Conservation (phyloP, 1,284 basidiomycete species). For the Sporisorium scitamineum region DNA sequence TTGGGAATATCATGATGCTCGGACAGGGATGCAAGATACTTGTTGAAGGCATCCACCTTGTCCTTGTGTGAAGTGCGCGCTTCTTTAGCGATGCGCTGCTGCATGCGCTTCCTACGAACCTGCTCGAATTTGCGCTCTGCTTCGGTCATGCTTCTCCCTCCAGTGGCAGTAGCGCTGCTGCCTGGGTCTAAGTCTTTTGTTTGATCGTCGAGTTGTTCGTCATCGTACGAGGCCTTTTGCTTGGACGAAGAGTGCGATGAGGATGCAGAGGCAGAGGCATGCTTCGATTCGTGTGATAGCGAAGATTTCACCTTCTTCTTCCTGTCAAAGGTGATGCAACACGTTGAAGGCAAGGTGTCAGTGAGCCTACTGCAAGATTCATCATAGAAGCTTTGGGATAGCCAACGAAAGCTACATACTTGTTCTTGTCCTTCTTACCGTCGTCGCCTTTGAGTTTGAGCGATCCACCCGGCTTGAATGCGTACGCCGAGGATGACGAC, state of each 20-base stretch:
- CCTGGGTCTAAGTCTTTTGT: slow-evolving; percentile 71
- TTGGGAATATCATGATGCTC: slow-evolving; percentile 95
- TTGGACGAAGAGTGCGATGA: slow-evolving; percentile 21
- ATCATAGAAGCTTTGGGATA: neutral
- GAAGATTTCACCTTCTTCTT: slow-evolving; percentile 60
- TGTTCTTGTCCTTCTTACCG: slow-evolving; percentile 50
- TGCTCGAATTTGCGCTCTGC: slow-evolving; percentile 91
- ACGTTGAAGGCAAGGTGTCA: neutral
- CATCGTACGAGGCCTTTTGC: neutral
- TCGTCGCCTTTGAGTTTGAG: slow-evolving; percentile 64
- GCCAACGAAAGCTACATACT: slow-evolving; percentile 27
- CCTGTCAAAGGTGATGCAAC: slow-evolving; percentile 9
- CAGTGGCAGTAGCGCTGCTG: slow-evolving; percentile 60
- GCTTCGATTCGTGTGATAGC: slow-evolving; percentile 25
- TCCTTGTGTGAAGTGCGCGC: slow-evolving; percentile 94
- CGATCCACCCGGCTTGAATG: slow-evolving; percentile 64
- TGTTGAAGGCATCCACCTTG: slow-evolving; percentile 85
- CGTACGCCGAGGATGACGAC: slow-evolving; percentile 53
- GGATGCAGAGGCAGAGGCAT: slow-evolving; percentile 19
- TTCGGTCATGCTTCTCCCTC: slow-evolving; percentile 79
- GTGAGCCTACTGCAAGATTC: slow-evolving; percentile 2
- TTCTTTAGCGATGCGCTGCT: slow-evolving; percentile 82
- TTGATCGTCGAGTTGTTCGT: neutral
- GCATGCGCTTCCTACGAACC: slow-evolving; percentile 81
- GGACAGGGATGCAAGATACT: slow-evolving; percentile 85